Evolutionary conservation across 768 basidiomycete genomes (phyloP).

Genomic region (Suillus paluster): DNA sequence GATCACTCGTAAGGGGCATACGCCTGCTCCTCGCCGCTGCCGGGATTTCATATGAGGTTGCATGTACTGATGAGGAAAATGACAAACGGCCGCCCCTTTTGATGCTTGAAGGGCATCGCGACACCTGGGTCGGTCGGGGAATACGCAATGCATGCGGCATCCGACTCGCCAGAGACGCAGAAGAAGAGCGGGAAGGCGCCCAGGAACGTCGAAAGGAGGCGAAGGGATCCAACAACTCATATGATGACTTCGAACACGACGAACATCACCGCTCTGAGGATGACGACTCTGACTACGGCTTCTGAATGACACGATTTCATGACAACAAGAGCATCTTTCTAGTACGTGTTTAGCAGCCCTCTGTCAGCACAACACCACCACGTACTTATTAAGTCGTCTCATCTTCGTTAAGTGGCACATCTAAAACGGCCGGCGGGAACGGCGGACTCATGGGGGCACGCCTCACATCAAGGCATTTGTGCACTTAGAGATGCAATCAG

Average conservation of each 20-base stretch:
- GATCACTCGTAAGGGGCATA: slow-evolving; percentile 8
- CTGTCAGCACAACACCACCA: too few relatives aligned
- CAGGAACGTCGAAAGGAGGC: not conserved
- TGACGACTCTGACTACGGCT: not conserved
- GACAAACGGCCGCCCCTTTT: not conserved
- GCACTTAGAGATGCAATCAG: too few relatives aligned
- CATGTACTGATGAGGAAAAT: slow-evolving; percentile 12
- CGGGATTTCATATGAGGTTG: slow-evolving; percentile 11
- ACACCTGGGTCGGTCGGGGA: slow-evolving; percentile 16
- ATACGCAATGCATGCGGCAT: slow-evolving; percentile 18
- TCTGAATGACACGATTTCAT: too few relatives aligned
- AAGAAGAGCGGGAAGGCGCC: slow-evolving; percentile 1
- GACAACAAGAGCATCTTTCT: not conserved
- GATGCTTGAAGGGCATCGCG: slow-evolving; percentile 15
- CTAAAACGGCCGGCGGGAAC: too few relatives aligned
- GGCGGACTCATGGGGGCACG: too few relatives aligned
- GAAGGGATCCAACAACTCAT: not conserved
- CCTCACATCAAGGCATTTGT: too few relatives aligned
- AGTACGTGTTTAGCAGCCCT: too few relatives aligned
- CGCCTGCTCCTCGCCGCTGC: slow-evolving; percentile 14
- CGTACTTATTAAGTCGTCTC: too few relatives aligned
- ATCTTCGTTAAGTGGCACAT: too few relatives aligned
- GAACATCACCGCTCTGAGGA: not conserved
- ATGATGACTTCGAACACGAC: not conserved
- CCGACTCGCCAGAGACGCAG: slow-evolving; percentile 8